These are phyloP conservation scores for Pyricularia sp. DNA, from an alignment of 2,329 filamentous ascomycete species.

Conservation along the genomic window DNA sequence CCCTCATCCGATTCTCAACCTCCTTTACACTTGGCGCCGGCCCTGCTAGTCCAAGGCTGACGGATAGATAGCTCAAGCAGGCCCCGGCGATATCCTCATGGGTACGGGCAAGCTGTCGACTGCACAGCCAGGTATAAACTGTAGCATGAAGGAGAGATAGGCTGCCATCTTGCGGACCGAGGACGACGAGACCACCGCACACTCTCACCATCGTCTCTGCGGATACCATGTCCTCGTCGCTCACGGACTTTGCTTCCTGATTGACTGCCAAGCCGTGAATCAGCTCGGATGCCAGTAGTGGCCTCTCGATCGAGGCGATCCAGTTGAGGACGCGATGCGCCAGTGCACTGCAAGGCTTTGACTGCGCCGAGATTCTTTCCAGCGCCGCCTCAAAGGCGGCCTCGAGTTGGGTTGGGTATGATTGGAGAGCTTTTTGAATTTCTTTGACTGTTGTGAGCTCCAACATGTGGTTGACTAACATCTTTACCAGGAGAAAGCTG, in stretches of 20 bases:
- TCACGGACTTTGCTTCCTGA: background rate
- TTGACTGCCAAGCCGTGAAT: background rate
- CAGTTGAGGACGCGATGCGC: background rate
- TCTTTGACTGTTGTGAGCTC: background rate
- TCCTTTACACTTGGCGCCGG: background rate
- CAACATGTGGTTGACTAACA: background rate
- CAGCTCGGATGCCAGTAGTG: background rate
- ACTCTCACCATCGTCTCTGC: background rate
- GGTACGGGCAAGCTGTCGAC: background rate
- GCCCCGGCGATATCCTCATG: background rate
- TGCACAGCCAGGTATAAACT: background rate
- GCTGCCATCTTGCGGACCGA: background rate
- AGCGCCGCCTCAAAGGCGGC: background rate
- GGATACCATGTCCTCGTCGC: background rate
- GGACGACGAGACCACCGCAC: background rate
- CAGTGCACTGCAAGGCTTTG: background rate
- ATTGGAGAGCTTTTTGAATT: background rate
- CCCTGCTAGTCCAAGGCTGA: background rate
- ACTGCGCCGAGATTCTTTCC: background rate
- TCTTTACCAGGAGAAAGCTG: background rate
- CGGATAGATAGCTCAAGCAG: background rate
- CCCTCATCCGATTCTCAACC: background rate
- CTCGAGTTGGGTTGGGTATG: background rate
- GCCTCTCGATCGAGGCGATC: background rate
- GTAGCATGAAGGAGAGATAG: background rate